Percentiles rank a stretch among this genome's conserved stretches.
Conservation (phyloP, 306 rosid species). For the Corylus avellana region DNA sequence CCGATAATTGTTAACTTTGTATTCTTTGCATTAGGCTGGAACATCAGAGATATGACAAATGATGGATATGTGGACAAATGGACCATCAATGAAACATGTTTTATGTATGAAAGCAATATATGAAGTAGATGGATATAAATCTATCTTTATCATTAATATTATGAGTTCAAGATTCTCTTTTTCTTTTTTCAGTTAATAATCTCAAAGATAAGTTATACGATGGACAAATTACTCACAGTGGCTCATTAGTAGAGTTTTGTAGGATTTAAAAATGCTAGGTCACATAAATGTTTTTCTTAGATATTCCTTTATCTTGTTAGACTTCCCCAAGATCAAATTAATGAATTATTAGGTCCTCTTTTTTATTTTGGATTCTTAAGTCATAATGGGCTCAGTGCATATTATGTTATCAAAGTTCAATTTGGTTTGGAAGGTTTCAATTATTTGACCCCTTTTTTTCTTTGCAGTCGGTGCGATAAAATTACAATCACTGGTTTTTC, state of each 20-base stretch:
- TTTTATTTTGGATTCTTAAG: background rate
- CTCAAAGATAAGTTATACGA: background rate
- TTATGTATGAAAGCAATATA: background rate
- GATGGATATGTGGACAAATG: background rate
- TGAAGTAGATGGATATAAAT: background rate
- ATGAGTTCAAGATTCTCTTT: background rate
- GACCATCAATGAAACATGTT: background rate
- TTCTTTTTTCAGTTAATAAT: background rate
- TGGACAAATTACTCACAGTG: background rate
- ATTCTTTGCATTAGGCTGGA: background rate
- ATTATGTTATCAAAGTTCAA: constrained; percentile 19
- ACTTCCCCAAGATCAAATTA: constrained; percentile 13
- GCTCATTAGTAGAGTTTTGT: constrained; percentile 7
- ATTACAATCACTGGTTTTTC: constrained; percentile 69
- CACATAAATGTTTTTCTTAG: background rate
- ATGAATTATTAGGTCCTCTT: background rate
- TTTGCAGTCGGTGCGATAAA: constrained; percentile 72
- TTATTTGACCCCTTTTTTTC: constrained; percentile 28
- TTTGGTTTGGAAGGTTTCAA: constrained; percentile 40
- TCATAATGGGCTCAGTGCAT: constrained; percentile 6
- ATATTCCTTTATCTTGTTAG: background rate
- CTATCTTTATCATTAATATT: background rate
- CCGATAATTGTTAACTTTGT: background rate
- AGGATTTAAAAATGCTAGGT: constrained; percentile 7
- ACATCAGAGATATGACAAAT: background rate